Evolutionary conservation across 208 protist species (phyloP), one percentile per base, ranked within the genome.

Genomic region (Crithidia sp.): DNA sequence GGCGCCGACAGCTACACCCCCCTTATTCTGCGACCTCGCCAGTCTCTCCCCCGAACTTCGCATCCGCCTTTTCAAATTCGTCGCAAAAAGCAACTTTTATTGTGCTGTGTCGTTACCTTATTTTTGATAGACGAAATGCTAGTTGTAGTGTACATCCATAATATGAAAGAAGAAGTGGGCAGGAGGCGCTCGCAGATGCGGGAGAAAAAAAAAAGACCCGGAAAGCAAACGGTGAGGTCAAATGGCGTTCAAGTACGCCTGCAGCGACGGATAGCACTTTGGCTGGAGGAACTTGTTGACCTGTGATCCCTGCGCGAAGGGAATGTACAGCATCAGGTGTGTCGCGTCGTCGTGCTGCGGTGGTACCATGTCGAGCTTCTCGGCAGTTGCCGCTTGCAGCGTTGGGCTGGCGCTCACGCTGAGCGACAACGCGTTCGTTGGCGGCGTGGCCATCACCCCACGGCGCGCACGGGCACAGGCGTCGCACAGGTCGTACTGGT

Each of bases 401-500:
- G 28, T 28, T 28, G 28, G 28, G 28, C 28, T 28, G 28, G 28
- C 28, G 28, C 28, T 28, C 28, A 28, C 28, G 28, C 28, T 28
- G 28, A 28, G 28, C 1, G 28, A 28, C 28, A 28, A 28, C 0
- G 28, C 28, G 28, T 28, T 12, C 10, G 16, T 28, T 28, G 19
- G 36, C 28, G 12, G 13, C 13, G 14, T 2, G 17, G 28, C 40
- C 10, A 44, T 3, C 19, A 40, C 45, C 10, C 44, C 37, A 19
- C 63, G 50, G 41, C 49, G 52, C 44, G 16, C 60, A 5, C 56
- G 47, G 45, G 83, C 79, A 74, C 92, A 96, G 36, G 39, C 5
- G 59, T 85, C 63, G 58, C 92, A 96, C 2, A 94, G 57, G 54
- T 96, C 92, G 77, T 85, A 93, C 62, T 92, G 77, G 67, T 91